Evolutionary conservation across 169 alveolate genomes (phyloP).

Genomic region (Perkinsus olseni): DNA sequence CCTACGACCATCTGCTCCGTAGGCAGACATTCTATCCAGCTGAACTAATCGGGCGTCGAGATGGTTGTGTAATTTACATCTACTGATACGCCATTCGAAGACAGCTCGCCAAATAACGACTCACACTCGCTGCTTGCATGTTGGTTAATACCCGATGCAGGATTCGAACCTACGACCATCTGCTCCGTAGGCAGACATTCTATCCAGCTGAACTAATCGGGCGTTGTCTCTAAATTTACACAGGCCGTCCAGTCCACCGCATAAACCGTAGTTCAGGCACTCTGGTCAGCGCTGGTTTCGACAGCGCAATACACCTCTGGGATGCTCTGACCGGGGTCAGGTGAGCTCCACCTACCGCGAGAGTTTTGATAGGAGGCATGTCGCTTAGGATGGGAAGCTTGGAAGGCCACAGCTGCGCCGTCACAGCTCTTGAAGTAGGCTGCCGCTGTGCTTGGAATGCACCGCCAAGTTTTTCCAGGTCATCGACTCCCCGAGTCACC

Average conservation of each 20-base stretch:
- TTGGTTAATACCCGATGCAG: background rate
- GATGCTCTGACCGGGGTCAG: background rate
- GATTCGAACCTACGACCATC: slow-evolving; percentile 3
- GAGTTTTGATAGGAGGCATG: background rate
- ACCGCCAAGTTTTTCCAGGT: background rate
- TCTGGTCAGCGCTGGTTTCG: background rate
- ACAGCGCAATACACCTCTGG: background rate
- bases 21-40: too few relatives aligned
- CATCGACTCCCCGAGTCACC: background rate
- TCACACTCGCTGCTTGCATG: background rate
- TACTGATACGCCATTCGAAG: too few relatives aligned
- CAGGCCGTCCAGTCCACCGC: background rate
- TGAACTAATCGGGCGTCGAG: too few relatives aligned
- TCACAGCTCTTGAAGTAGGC: background rate
- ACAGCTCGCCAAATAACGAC: background rate
- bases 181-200: slow-evolving; percentile 4
- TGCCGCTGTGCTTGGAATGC: background rate
- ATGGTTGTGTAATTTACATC: too few relatives aligned
- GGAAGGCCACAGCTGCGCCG: background rate
- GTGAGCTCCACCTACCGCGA: background rate
- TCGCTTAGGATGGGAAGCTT: background rate
- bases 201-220: slow-evolving; percentile 3
- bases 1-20: too few relatives aligned
- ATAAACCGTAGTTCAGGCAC: background rate
- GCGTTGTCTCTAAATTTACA: background rate